These are phyloP conservation scores for Nemania sp. DNA, from an alignment of 2,329 filamentous ascomycete genomes.

Conservation along the genomic window DNA sequence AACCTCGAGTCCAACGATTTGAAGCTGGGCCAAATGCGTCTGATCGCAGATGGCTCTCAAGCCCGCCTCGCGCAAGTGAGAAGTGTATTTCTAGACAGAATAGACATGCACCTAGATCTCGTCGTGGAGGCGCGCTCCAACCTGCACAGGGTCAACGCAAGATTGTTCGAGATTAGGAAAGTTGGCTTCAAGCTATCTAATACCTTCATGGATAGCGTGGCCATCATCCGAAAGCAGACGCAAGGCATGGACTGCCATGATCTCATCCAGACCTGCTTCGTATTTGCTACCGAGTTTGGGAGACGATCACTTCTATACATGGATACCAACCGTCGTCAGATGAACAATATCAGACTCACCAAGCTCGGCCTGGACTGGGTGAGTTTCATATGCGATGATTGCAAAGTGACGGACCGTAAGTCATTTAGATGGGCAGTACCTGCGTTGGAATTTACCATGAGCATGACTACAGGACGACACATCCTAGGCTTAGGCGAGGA, in stretches of 20 bases:
- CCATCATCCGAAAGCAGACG: slow-evolving; percentile 86
- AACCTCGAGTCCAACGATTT: slow-evolving; percentile 82
- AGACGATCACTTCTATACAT: slow-evolving; percentile 93
- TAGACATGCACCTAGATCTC: slow-evolving; percentile 83
- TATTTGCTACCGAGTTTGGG: slow-evolving; percentile 98
- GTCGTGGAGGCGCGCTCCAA: slow-evolving; percentile 93
- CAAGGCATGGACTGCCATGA: slow-evolving; percentile 87
- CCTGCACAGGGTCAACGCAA: slow-evolving; percentile 85
- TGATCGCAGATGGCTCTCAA: slow-evolving; percentile 87
- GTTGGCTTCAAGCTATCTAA: slow-evolving; percentile 96
- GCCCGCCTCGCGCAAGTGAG: slow-evolving; percentile 79
- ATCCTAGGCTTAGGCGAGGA: slow-evolving; percentile 88
- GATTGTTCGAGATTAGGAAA: slow-evolving; percentile 91
- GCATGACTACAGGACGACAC: slow-evolving; percentile 91
- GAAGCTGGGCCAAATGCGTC: slow-evolving; percentile 80
- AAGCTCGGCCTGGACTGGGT: slow-evolving; percentile 96
- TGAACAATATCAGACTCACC: slow-evolving; percentile 96
- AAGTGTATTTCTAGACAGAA: slow-evolving; percentile 73
- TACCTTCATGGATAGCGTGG: slow-evolving; percentile 98
- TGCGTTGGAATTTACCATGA: slow-evolving; percentile 94
- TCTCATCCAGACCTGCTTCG: slow-evolving; percentile 95
- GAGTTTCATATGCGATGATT: slow-evolving; percentile 97
- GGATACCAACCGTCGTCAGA: slow-evolving; percentile 91
- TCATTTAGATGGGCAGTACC: slow-evolving; percentile 98
- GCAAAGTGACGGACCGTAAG: slow-evolving; percentile 88